Percentiles rank a stretch among this genome's conserved stretches.
These are phyloP conservation scores for Nephelium lappaceum DNA, from an alignment of 345 rosid species.

Conservation along the genomic window DNA sequence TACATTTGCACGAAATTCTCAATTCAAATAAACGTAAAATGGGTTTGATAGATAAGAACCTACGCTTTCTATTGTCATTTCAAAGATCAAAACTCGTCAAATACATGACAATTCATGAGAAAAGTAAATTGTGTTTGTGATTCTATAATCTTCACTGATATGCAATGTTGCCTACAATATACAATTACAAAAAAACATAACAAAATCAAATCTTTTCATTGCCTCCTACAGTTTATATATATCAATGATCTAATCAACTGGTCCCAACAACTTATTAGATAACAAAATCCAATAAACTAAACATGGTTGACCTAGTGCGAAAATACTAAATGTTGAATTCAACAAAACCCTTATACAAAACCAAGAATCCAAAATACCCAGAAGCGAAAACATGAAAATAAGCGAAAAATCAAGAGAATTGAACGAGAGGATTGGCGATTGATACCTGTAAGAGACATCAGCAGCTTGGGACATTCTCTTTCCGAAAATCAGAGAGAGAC, in stretches of 20 bases:
- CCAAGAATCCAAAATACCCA: background rate
- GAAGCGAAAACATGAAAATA: background rate
- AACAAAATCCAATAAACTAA: background rate
- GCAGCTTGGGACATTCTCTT: conserved; percentile 53
- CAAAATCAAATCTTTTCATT: background rate
- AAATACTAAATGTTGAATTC: background rate
- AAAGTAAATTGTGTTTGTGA: background rate
- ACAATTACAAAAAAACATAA: background rate
- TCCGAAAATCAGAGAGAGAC: conserved; percentile 25
- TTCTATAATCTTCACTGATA: background rate
- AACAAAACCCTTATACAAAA: background rate
- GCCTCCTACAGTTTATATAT: background rate
- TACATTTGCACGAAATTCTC: background rate
- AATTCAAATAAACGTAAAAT: background rate
- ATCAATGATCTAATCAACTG: background rate
- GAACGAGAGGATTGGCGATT: background rate
- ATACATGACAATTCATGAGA: background rate
- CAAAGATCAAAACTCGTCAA: background rate
- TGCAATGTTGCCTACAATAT: background rate
- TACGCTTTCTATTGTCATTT: background rate
- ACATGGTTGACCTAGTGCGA: background rate
- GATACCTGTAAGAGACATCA: conserved; percentile 54
- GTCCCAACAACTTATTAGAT: background rate
- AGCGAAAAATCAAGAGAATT: background rate
- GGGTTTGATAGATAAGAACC: conserved; percentile 13